phyloP scores from a whole-genome alignment of 73 alveolate genomes.

The Stentor roeselii region DNA sequence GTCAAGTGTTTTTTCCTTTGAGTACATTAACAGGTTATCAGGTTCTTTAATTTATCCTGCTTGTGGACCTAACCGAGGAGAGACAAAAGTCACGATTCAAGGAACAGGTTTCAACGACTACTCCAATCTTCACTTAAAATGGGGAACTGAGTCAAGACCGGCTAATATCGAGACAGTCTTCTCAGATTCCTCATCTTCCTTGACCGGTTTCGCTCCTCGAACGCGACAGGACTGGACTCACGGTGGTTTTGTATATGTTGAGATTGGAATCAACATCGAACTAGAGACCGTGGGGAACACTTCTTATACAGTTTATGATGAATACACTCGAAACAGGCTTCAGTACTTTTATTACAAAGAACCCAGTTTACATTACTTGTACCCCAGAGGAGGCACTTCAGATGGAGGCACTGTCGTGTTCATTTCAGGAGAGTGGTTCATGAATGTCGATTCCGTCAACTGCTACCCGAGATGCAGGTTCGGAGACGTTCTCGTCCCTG shows the following conservation, averaged over 20 bases:
- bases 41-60: conserved; percentile 67
- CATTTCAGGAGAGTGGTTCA: conserved; percentile 87
- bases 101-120: conserved; percentile 86
- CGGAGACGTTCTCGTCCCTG: conserved; percentile 85
- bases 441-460: conserved; percentile 75
- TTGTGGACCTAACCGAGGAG: conserved; percentile 87
- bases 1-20: conserved; percentile 66
- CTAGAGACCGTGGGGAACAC: conserved; percentile 23
- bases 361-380: conserved; percentile 66
- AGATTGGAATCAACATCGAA: conserved; percentile 49
- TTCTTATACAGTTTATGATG: conserved; percentile 19
- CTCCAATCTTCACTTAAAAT: conserved; percentile 66
- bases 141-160: conserved; percentile 78
- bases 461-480: conserved; percentile 83
- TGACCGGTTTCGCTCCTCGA: conserved; percentile 21
- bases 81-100: conserved; percentile 61
- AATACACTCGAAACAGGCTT: neutral
- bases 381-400: conserved; percentile 75
- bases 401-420: conserved; percentile 82
- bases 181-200: neutral
- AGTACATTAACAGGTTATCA: conserved; percentile 61
- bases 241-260: conserved; percentile 69
- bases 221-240: conserved; percentile 30
- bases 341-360: conserved; percentile 74
- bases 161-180: conserved; percentile 26